phyloP scores from a whole-genome alignment of 192 early-diverging fungal species.

The Thoreauomyces humboldtii region DNA sequence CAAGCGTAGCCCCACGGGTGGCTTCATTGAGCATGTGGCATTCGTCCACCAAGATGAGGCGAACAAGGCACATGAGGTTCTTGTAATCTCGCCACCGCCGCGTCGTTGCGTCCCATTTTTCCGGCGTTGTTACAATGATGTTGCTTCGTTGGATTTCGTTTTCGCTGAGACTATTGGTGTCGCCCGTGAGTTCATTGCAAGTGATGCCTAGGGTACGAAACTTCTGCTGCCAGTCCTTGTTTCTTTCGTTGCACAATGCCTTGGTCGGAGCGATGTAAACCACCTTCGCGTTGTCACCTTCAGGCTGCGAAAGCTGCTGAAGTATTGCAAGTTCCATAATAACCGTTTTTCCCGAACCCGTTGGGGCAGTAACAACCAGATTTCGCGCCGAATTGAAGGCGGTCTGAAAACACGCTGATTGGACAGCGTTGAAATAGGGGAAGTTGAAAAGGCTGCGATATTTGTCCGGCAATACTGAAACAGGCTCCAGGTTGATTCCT shows the following conservation, averaged over 20 bases:
- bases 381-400: conserved; percentile 37
- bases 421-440: conserved; percentile 46
- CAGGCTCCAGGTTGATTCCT: neutral
- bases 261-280: conserved; percentile 69
- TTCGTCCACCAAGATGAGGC: conserved; percentile 58
- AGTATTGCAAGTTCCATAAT: conserved; percentile 59
- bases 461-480: conserved; percentile 27
- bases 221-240: conserved; percentile 58
- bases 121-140: conserved; percentile 71
- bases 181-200: conserved; percentile 65
- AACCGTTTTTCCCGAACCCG: conserved; percentile 67
- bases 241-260: conserved; percentile 63
- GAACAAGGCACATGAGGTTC: conserved; percentile 32
- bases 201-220: conserved; percentile 50
- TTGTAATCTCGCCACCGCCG: conserved; percentile 53
- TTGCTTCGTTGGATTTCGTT: conserved; percentile 46
- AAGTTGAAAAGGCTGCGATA: conserved; percentile 36
- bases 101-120: conserved; percentile 76
- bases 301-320: conserved; percentile 21
- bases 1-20: conserved; percentile 66
- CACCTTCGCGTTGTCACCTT: conserved; percentile 41
- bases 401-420: conserved; percentile 45
- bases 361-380: conserved; percentile 55
- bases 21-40: conserved; percentile 67
- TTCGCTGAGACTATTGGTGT: conserved; percentile 45